Percentiles rank a stretch among this genome's conserved stretches.
Conservation (phyloP, 2,329 filamentous ascomycete genomes). For the Xylariaceae sp. region DNA sequence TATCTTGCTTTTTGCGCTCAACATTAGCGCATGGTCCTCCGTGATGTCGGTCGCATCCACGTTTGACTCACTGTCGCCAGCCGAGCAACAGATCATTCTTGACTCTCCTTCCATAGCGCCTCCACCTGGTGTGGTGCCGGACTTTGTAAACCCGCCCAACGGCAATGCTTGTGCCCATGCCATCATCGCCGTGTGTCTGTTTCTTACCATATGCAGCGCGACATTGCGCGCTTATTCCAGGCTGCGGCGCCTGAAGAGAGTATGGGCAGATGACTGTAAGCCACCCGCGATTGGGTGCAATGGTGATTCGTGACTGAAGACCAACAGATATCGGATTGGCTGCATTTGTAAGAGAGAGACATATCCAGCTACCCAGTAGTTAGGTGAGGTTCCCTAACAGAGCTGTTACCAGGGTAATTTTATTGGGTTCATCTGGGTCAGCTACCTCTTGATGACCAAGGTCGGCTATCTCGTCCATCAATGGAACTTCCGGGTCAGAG, state of each 20-base stretch:
- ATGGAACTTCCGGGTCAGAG: constrained; percentile 11
- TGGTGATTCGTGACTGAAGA: not conserved
- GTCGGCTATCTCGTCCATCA: constrained; percentile 16
- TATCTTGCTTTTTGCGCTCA: no score
- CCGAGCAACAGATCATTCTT: not conserved
- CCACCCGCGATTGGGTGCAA: no score
- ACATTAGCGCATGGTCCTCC: no score
- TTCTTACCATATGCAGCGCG: constrained; percentile 9
- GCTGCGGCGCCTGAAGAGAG: constrained; percentile 3
- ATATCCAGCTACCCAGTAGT: no score
- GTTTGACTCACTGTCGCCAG: no score
- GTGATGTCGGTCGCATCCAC: no score
- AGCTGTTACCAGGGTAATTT: constrained; percentile 1
- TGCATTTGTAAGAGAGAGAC: no score
- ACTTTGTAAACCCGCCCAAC: constrained; percentile 12
- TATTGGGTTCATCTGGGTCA: constrained; percentile 12
- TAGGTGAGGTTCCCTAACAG: no score
- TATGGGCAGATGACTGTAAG: constrained; percentile 8
- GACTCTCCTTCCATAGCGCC: constrained; percentile 9
- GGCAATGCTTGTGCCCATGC: constrained; percentile 9
- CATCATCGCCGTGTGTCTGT: constrained; percentile 9
- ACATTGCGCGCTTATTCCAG: constrained; percentile 11
- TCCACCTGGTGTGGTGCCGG: constrained; percentile 3
- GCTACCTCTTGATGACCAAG: constrained; percentile 7
- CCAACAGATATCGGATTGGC: no score